phyloP scores from a whole-genome alignment of 495 filamentous ascomycete species.

The Podospora didyma region DNA sequence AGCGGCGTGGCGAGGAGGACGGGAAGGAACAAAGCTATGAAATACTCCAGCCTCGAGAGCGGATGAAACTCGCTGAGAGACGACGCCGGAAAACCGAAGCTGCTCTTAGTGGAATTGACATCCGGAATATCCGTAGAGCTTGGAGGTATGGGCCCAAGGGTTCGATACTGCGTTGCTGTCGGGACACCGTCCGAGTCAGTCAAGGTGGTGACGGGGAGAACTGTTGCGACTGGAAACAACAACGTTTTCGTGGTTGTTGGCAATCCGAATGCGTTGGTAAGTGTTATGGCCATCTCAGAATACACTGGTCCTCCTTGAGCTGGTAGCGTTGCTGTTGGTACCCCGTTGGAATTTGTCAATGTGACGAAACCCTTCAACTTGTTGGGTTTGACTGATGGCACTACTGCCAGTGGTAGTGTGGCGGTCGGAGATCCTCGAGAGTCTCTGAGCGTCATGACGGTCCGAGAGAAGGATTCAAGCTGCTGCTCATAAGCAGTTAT shows the following conservation, averaged over 20 bases:
- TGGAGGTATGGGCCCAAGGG: not conserved
- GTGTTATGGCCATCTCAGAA: not conserved
- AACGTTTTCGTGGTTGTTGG: not conserved
- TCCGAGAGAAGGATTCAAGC: too few relatives aligned
- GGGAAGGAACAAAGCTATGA: constrained; percentile 26
- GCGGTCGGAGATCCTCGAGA: too few relatives aligned
- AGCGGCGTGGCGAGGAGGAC: constrained; percentile 21
- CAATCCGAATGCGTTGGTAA: not conserved
- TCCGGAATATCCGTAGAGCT: not conserved
- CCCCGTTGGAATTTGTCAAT: not conserved
- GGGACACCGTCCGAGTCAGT: too few relatives aligned
- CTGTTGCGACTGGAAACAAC: not conserved
- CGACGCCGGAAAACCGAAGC: too few relatives aligned
- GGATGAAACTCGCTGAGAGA: not conserved
- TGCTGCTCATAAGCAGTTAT: not conserved
- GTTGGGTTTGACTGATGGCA: not conserved
- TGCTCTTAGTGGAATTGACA: too few relatives aligned
- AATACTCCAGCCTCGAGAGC: constrained; percentile 17
- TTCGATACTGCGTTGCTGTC: not conserved
- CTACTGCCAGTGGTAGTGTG: too few relatives aligned
- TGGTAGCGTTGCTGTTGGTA: not conserved
- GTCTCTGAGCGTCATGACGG: too few relatives aligned
- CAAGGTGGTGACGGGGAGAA: not conserved
- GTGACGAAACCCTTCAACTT: too few relatives aligned
- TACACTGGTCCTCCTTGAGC: not conserved